A percentile compares a stretch with the other conserved stretches of the same genome.
Conservation (phyloP, 2,329 filamentous ascomycete genomes). For the Pseudocercospora ulei region DNA sequence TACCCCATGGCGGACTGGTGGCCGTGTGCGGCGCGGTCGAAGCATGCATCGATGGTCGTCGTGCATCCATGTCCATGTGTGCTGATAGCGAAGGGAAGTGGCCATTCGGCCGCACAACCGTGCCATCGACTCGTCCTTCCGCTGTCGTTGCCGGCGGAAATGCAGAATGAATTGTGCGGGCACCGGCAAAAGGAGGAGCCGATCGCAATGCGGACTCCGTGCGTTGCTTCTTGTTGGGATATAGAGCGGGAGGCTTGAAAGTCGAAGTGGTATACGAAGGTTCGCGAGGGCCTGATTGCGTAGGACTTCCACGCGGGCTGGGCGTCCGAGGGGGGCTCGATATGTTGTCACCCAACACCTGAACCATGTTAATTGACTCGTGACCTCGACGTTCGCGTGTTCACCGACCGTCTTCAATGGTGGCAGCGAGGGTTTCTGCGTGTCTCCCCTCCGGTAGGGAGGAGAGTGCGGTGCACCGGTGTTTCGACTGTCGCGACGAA, state of each 20-base stretch:
- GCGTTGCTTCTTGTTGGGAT: conserved; percentile 33
- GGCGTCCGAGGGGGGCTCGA: conserved; percentile 30
- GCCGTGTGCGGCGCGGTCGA: conserved; percentile 8
- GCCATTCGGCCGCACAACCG: conserved; percentile 11
- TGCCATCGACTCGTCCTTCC: conserved; percentile 13
- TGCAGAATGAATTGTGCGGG: conserved; percentile 11
- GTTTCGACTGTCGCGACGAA: conserved; percentile 23
- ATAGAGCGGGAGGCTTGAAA: conserved; percentile 32
- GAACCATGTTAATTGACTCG: conserved; percentile 10
- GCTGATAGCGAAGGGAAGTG: conserved; percentile 19
- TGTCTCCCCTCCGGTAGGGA: conserved; percentile 26
- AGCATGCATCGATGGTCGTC: conserved; percentile 12
- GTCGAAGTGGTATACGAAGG: conserved; percentile 28
- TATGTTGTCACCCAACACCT: conserved; percentile 30
- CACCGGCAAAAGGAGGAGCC: conserved; percentile 12
- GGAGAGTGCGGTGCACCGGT: conserved; percentile 27
- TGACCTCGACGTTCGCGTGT: neutral
- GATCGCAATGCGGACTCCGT: conserved; percentile 20
- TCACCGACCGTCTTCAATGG: conserved; percentile 31
- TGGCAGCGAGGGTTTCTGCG: conserved; percentile 30
- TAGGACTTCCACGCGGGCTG: conserved; percentile 20
- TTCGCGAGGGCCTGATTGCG: conserved; percentile 30
- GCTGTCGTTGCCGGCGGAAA: conserved; percentile 16
- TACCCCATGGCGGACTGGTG: conserved; percentile 18
- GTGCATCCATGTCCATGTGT: conserved; percentile 15